phyloP scores from a whole-genome alignment of 2,329 filamentous ascomycete genomes.

The Clonostachys rhizophaga region DNA sequence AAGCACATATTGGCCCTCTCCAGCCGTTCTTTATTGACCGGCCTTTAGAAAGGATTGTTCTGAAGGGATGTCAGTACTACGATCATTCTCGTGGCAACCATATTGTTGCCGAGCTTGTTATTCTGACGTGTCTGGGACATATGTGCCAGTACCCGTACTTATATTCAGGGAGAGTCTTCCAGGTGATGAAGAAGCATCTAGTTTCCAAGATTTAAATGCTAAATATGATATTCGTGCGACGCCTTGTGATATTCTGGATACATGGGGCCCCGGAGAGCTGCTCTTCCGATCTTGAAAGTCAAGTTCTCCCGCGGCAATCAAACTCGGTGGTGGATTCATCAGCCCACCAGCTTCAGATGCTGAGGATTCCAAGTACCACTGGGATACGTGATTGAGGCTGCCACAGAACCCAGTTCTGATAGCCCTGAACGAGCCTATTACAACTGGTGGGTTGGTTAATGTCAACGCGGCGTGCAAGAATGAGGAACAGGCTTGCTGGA shows the following conservation, averaged over 20 bases:
- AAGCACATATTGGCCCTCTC: neutral
- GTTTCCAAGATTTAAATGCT: neutral
- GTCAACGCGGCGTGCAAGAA: neutral
- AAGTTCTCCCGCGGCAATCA: neutral
- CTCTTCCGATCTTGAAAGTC: neutral
- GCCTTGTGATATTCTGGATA: neutral
- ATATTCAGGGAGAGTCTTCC: neutral
- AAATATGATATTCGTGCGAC: neutral
- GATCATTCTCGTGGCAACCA: rapidly evolving
- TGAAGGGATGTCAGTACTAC: neutral
- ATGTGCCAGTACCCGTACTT: too few relatives aligned
- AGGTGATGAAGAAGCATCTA: too few relatives aligned
- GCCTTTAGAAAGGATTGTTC: neutral
- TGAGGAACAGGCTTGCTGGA: neutral
- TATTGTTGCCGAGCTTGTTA: neutral
- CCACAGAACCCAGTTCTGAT: neutral
- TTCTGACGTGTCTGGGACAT: neutral
- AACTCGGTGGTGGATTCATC: neutral
- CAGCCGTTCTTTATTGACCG: neutral
- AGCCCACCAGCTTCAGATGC: neutral
- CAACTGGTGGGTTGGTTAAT: neutral
- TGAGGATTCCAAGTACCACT: neutral
- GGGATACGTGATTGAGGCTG: neutral
- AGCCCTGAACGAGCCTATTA: neutral
- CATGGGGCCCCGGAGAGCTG: neutral